A percentile compares a stretch with the other conserved stretches of the same genome.
phyloP scores from a whole-genome alignment of 148 eudicot genomes.

The Talinum fruticosum region DNA sequence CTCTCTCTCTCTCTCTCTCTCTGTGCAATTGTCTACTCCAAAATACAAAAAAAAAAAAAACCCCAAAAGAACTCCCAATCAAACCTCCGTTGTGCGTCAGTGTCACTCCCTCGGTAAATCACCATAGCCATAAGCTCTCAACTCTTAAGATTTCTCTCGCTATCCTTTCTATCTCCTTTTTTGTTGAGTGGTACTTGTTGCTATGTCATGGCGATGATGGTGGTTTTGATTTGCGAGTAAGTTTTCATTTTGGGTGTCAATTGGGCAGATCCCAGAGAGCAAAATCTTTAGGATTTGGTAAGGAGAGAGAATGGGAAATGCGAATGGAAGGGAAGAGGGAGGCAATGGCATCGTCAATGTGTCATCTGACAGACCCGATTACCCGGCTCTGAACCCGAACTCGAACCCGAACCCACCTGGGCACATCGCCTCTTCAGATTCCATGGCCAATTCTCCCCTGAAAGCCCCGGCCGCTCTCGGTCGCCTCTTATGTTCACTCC shows the following conservation, averaged over 20 bases:
- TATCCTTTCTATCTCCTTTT: not conserved
- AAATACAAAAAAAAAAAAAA: not conserved
- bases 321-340: slow-evolving; percentile 51
- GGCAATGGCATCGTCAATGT: slow-evolving; percentile 22
- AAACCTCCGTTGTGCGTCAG: not conserved
- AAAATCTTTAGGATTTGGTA: not conserved
- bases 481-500: slow-evolving; percentile 62
- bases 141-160: not conserved
- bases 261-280: not conserved
- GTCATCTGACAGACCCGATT: slow-evolving; percentile 11
- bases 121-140: not conserved
- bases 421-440: slow-evolving; percentile 29
- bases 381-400: slow-evolving; percentile 14
- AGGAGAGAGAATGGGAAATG: slow-evolving; percentile 46
- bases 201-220: not conserved
- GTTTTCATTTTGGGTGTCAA: not conserved
- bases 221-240: not conserved
- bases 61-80: not conserved
- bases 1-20: not conserved
- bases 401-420: slow-evolving; percentile 16
- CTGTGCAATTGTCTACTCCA: not conserved
- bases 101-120: not conserved
- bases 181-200: not conserved
- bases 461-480: slow-evolving; percentile 39
- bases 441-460: slow-evolving; percentile 53